Percentiles rank a stretch among this genome's conserved stretches.
phyloP scores from a whole-genome alignment of 148 eudicot species.

The Heliamphora exappendiculata region DNA sequence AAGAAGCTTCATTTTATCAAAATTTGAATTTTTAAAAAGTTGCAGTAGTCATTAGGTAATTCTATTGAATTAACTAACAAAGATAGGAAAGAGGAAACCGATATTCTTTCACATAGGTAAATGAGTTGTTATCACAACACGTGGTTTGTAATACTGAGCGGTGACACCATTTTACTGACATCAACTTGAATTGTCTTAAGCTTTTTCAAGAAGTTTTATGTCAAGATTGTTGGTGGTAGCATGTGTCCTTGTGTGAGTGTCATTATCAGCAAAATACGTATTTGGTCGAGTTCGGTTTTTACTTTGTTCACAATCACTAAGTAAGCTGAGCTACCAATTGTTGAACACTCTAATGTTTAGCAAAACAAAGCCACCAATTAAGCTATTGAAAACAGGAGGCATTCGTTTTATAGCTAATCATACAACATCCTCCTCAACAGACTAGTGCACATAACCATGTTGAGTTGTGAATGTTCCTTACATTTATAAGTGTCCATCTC shows the following conservation, averaged over 20 bases:
- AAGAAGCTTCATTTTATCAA: neutral
- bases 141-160: too few relatives aligned
- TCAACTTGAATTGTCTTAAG: neutral
- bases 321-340: neutral
- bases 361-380: neutral
- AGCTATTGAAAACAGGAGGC: neutral
- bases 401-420: neutral
- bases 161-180: neutral
- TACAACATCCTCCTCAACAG: too few relatives aligned
- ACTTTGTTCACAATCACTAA: neutral
- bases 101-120: neutral
- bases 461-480: too few relatives aligned
- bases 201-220: neutral
- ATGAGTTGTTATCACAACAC: neutral
- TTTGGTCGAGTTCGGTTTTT: conserved; percentile 1
- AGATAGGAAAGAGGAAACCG: neutral
- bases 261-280: neutral
- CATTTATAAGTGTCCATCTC: too few relatives aligned
- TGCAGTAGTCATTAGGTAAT: neutral
- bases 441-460: too few relatives aligned
- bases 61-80: neutral
- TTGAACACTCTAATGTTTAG: neutral
- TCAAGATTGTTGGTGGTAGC: neutral
- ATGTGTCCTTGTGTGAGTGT: neutral
- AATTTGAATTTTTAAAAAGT: neutral